phyloP scores from a whole-genome alignment of 768 basidiomycete genomes.

The Lactarius trivialis region DNA sequence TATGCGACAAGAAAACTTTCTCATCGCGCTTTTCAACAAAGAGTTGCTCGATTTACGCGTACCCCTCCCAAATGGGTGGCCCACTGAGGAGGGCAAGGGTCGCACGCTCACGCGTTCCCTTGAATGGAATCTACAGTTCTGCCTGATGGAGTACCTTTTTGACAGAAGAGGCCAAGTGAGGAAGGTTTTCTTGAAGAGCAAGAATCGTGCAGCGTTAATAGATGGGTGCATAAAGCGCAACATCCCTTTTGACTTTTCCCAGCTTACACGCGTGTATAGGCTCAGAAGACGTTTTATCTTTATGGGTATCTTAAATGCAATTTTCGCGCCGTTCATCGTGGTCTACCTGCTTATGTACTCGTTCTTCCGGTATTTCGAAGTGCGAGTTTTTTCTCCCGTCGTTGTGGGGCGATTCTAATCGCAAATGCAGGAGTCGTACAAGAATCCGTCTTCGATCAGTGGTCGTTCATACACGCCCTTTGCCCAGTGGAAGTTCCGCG shows the following conservation, averaged over 20 bases:
- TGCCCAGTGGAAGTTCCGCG: constrained; percentile 97
- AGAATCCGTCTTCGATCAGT: constrained; percentile 93
- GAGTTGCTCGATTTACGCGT: constrained; percentile 85
- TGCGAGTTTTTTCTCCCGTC: constrained; percentile 32
- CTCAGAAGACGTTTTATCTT: constrained; percentile 84
- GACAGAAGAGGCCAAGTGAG: constrained; percentile 85
- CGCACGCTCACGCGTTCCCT: constrained; percentile 81
- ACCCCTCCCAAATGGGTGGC: constrained; percentile 60
- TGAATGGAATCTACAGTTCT: constrained; percentile 97
- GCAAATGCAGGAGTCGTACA: constrained; percentile 83
- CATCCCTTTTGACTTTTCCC: background rate
- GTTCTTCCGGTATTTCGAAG: constrained; percentile 99
- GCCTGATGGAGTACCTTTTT: constrained; percentile 92
- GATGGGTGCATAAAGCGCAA: constrained; percentile 52
- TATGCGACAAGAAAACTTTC: constrained; percentile 96
- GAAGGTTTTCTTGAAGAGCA: constrained; percentile 84
- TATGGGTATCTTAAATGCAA: constrained; percentile 93
- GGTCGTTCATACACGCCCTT: constrained; percentile 89
- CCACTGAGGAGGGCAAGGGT: constrained; percentile 58
- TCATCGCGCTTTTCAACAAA: constrained; percentile 97
- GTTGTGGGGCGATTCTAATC: background rate
- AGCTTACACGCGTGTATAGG: constrained; percentile 36
- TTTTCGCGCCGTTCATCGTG: constrained; percentile 96
- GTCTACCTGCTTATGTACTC: constrained; percentile 96
- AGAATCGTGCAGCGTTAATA: constrained; percentile 69